Evolutionary conservation across 202 grass and related monocot genomes (phyloP).

Genomic region (Musa balbisiana): DNA sequence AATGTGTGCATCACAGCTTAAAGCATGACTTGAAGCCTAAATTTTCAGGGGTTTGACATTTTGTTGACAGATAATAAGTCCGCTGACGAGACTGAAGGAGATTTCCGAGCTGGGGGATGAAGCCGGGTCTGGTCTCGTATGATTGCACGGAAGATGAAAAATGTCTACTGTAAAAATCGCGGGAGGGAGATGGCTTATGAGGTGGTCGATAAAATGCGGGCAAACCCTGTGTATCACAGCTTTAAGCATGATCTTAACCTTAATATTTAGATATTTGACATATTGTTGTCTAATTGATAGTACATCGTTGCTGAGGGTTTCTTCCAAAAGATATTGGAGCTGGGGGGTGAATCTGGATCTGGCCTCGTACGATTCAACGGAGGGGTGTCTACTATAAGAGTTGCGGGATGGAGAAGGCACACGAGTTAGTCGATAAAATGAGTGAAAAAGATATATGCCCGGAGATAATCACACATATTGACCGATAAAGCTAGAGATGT

Average conservation of each 20-base stretch:
- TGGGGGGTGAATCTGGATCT: slow-evolving; percentile 49
- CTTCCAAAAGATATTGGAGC: slow-evolving; percentile 55
- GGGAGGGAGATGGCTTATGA: slow-evolving; percentile 50
- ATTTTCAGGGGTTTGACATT: slow-evolving; percentile 71
- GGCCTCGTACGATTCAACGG: slow-evolving; percentile 71
- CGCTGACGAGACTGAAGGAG: slow-evolving; percentile 50
- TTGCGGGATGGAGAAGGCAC: slow-evolving; percentile 46
- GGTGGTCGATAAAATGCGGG: slow-evolving; percentile 64
- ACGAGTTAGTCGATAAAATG: slow-evolving; percentile 74
- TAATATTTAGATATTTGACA: slow-evolving; percentile 70
- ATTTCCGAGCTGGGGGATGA: slow-evolving; percentile 52
- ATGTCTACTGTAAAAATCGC: slow-evolving; percentile 72
- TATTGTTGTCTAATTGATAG: slow-evolving; percentile 72
- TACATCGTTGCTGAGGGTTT: slow-evolving; percentile 57
- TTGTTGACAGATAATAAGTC: slow-evolving; percentile 73
- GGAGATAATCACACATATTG: slow-evolving; percentile 59
- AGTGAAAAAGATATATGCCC: slow-evolving; percentile 47
- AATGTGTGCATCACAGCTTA: slow-evolving; percentile 70
- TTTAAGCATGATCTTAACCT: slow-evolving; percentile 77
- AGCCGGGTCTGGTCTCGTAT: slow-evolving; percentile 64
- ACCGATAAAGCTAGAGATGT: slow-evolving; percentile 68
- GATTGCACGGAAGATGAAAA: slow-evolving; percentile 50
- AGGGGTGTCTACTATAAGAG: slow-evolving; percentile 72
- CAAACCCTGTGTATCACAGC: not conserved
- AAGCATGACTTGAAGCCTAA: slow-evolving; percentile 75